Evolutionary conservation across 1,284 basidiomycete species (phyloP).

Genomic region (Austroboletus novae-zelandiae): DNA sequence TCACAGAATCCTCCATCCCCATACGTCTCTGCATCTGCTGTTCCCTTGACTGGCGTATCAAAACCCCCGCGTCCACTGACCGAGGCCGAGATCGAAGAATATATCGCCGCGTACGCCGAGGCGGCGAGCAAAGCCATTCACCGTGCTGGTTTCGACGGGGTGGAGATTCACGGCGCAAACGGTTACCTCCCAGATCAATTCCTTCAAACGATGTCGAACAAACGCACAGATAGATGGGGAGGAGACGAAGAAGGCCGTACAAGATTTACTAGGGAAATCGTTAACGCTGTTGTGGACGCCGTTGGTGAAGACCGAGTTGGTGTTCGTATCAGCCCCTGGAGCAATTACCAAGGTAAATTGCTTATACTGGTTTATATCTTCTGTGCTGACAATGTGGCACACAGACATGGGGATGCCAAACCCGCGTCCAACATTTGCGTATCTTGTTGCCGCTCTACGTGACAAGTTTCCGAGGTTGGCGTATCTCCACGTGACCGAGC

Average conservation of each 20-base stretch:
- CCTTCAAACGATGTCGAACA: slow-evolving; percentile 20
- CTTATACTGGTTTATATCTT: not conserved
- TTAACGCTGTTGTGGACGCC: slow-evolving; percentile 41
- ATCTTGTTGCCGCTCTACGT: slow-evolving; percentile 36
- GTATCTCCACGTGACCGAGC: slow-evolving; percentile 59
- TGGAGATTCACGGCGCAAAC: slow-evolving; percentile 19
- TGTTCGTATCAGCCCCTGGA: slow-evolving; percentile 57
- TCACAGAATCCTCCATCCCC: slow-evolving; percentile 22
- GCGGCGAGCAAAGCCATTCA: slow-evolving; percentile 27
- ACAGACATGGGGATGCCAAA: not conserved
- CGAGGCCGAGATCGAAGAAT: slow-evolving; percentile 30
- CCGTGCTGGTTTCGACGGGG: slow-evolving; percentile 26
- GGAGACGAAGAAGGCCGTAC: slow-evolving; percentile 51
- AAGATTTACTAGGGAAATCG: slow-evolving; percentile 45
- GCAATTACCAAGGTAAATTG: slow-evolving; percentile 34
- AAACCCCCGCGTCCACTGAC: slow-evolving; percentile 31
- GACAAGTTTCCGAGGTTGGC: slow-evolving; percentile 40
- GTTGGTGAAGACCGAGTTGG: slow-evolving; percentile 45
- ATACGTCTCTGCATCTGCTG: slow-evolving; percentile 41
- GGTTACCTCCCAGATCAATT: slow-evolving; percentile 30
- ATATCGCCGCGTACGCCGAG: slow-evolving; percentile 20
- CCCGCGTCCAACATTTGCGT: slow-evolving; percentile 44
- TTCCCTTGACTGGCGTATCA: slow-evolving; percentile 32
- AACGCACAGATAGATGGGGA: slow-evolving; percentile 53
- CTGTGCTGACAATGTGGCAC: not conserved